Evolutionary conservation across 139 green algal genomes (phyloP).

Genomic region (Astrephomene gubernaculifera): DNA sequence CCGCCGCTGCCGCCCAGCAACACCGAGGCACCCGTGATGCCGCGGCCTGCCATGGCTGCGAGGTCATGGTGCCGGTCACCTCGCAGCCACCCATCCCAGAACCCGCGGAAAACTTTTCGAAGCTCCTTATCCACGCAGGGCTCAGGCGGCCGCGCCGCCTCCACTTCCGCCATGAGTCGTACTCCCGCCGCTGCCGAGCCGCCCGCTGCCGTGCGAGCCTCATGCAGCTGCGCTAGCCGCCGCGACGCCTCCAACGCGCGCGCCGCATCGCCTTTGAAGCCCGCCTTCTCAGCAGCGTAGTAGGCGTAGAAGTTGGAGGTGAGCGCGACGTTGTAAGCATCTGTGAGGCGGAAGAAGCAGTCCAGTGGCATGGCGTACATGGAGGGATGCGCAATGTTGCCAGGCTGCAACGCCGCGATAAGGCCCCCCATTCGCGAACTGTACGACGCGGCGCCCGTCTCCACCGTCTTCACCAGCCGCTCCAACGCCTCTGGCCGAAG

Average conservation of each 20-base stretch:
- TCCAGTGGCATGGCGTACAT: constrained; percentile 39
- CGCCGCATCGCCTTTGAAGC: constrained; percentile 33
- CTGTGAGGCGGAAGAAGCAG: constrained; percentile 32
- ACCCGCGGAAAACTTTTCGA: background rate
- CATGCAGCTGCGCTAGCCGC: constrained; percentile 18
- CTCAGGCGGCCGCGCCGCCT: background rate
- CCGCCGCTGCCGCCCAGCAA: constrained; percentile 5
- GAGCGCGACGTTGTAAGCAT: constrained; percentile 21
- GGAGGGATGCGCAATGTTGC: constrained; percentile 14
- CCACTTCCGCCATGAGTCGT: background rate
- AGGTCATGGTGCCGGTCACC: constrained; percentile 42
- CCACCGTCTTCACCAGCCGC: background rate
- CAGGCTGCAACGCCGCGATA: constrained; percentile 1
- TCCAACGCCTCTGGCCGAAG: constrained; percentile 34
- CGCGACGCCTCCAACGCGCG: constrained; percentile 29
- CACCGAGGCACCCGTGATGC: constrained; percentile 9
- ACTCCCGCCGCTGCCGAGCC: constrained; percentile 18
- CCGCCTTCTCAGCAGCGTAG: constrained; percentile 25
- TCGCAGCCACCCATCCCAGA: constrained; percentile 12
- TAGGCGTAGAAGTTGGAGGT: constrained; percentile 36
- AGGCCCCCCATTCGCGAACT: background rate
- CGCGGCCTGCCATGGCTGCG: background rate
- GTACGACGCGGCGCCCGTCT: background rate
- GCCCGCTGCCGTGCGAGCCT: constrained; percentile 19
- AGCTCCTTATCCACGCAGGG: constrained; percentile 27